A percentile compares a stretch with the other conserved stretches of the same genome.
Conservation (phyloP, 1,139 yeast species). For the Diutina rugosa region DNA sequence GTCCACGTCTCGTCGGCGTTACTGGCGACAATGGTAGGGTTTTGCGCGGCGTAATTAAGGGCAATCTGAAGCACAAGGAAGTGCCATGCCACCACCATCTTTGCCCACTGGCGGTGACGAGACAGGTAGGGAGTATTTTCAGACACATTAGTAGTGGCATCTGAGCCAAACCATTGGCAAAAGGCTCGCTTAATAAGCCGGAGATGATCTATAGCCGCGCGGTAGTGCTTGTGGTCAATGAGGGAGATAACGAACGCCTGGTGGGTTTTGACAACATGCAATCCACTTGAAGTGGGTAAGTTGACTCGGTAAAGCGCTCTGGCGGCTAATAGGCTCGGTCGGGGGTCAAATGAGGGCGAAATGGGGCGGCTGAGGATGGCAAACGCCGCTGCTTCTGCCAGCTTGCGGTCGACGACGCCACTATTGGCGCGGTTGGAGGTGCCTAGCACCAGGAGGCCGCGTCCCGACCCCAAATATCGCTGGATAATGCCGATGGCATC, state of each 20-base stretch:
- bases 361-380: not conserved
- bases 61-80: not conserved
- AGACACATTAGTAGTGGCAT: not conserved
- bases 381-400: not conserved
- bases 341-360: not conserved
- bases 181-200: not conserved
- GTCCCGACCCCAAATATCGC: not conserved
- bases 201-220: not conserved
- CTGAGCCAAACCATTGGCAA: not conserved
- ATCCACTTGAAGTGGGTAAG: not conserved
- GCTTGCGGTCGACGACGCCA: not conserved
- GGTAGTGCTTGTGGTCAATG: not conserved
- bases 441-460: not conserved
- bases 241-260: not conserved
- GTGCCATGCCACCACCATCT: constrained; percentile 1
- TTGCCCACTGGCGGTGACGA: not conserved
- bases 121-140: not conserved
- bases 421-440: not conserved
- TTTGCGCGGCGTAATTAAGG: not conserved
- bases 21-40: not conserved
- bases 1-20: not conserved
- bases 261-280: not conserved
- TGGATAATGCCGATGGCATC: not conserved
- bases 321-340: not conserved
- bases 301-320: not conserved